Evolutionary conservation across 805 yeast genomes (phyloP), one percentile per base, ranked within the genome.

Genomic region (Lachancea nothofagi): DNA sequence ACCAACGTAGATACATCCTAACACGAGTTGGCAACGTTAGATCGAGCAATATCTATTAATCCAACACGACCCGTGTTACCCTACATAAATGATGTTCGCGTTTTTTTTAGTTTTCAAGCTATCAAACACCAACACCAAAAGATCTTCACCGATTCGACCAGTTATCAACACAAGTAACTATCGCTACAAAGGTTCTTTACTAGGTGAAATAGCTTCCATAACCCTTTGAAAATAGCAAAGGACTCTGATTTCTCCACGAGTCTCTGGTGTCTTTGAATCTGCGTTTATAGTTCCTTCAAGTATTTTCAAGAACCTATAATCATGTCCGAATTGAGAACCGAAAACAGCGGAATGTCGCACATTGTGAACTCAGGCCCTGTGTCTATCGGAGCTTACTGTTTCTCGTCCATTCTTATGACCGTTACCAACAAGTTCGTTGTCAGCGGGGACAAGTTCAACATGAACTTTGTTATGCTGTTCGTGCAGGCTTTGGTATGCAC

Each of bases 341-440:
- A 49, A 32, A 43, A 42, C 33, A 44, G 48, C 8, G 53, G 57
- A 12, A 40, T 55, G 36, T 54, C 59, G 33, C 53, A 62, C 33
- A 42, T 69, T 26, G 73, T 65, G 45, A 70, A 70, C 60, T 67
- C 69, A 33, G 75, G 74, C 20, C 74, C 74, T 19, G 67, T 83
- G 43, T 83, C 95, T 36, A 84, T 85, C 53, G 59, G 80, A 43
- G 74, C 83, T 26, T 93, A 93, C 77, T 93, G 99, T 74, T 71
- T 74, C 40, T 85, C 98, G 17, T 93, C 98, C 18, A 93, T 93
- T 51, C 69, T 93, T 62, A 93, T 93, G 98, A 93, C 98, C 22
- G 88, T 89, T 46, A 89, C 97, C 45, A 93, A 93, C 75, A 93
- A 93, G 69, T 90, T 80, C 60, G 97, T 93, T 44, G 83, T 93